A percentile compares a stretch with the other conserved stretches of the same genome.
These are phyloP conservation scores for Claviceps sp. DNA, from an alignment of 2,329 filamentous ascomycete genomes.

Conservation along the genomic window DNA sequence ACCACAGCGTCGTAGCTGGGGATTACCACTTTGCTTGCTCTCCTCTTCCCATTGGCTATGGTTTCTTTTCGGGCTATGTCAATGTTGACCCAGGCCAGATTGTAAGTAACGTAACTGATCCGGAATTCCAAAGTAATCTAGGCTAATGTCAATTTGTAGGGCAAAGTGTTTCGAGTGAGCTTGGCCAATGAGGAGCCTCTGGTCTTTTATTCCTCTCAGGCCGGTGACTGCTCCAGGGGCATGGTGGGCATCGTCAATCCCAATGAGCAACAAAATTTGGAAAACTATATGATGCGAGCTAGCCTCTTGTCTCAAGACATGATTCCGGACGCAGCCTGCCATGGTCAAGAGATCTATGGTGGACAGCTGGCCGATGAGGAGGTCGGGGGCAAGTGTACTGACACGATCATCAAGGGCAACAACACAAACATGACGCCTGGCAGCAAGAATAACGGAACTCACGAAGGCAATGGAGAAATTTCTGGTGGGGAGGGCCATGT, in stretches of 20 bases:
- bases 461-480: background rate
- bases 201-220: slow-evolving; percentile 26
- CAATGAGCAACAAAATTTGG: slow-evolving; percentile 15
- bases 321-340: slow-evolving; percentile 13
- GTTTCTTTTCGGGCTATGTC: slow-evolving; percentile 26
- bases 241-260: slow-evolving; percentile 28
- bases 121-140: background rate
- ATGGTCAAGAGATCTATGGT: slow-evolving; percentile 20
- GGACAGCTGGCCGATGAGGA: slow-evolving; percentile 14
- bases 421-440: background rate
- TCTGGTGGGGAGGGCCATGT: background rate
- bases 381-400: background rate
- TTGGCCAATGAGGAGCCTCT: slow-evolving; percentile 20
- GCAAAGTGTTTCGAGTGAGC: slow-evolving; percentile 22
- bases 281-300: slow-evolving; percentile 19
- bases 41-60: slow-evolving; percentile 17
- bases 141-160: slow-evolving; percentile 10
- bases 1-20: slow-evolving; percentile 25
- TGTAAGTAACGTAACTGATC: slow-evolving; percentile 9
- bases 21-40: slow-evolving; percentile 23
- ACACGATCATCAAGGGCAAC: background rate
- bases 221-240: slow-evolving; percentile 21
- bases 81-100: slow-evolving; percentile 14
- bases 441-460: background rate
- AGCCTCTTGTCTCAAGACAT: slow-evolving; percentile 14